Evolutionary conservation across 441 rosid genomes (phyloP), one percentile per base, ranked within the genome.

Genomic region (Pelargonium exstipulatum): DNA sequence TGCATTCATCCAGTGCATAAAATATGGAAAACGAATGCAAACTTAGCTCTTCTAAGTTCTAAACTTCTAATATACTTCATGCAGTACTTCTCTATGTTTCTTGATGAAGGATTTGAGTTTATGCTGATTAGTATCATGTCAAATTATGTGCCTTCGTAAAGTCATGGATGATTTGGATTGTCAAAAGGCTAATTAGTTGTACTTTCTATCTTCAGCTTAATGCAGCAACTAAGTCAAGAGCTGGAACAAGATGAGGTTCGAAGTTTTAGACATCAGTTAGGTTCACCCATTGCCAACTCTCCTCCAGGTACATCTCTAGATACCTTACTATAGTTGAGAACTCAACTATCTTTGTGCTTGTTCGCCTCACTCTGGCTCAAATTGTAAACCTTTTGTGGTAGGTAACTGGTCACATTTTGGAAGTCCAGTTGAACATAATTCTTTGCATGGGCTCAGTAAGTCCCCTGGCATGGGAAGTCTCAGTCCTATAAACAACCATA

Each of bases 231-330:
- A 72, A 85, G 75, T 82, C 95, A 81, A 77, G 97, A 89, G 72
- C 76, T 86, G 80, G 97, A 91, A 69, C 90, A 87, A 76, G 83
- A 83, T 37, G 97, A 91, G 71, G 75, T 74, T 74, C 81, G 79
- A 66, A 81, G 80, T 72, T 87, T 89, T 79, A 74, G 82, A 35
- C 89, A 78, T 71, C 95, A 83, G 72, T 79, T 84, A 58, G 93
- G 91, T 73, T 95, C 99, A 35, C 98, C 99, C 17, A 73, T 89
- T 63, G 76, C 87, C 61, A 87, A 70, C 78, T 91, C 97, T 81
- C 95, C 97, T 68, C 93, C 97, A 43, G 91, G 97, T 95, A 74
- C 70, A 49, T 62, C 9, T 70, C 71, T 65, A 68, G 62, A n/a
- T 68, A 53, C 49, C 63, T 69, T 61, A 9, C 16, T 43, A 67